These are phyloP conservation scores for Primulina tabacum DNA, from an alignment of 257 asterid genomes.

Conservation along the genomic window DNA sequence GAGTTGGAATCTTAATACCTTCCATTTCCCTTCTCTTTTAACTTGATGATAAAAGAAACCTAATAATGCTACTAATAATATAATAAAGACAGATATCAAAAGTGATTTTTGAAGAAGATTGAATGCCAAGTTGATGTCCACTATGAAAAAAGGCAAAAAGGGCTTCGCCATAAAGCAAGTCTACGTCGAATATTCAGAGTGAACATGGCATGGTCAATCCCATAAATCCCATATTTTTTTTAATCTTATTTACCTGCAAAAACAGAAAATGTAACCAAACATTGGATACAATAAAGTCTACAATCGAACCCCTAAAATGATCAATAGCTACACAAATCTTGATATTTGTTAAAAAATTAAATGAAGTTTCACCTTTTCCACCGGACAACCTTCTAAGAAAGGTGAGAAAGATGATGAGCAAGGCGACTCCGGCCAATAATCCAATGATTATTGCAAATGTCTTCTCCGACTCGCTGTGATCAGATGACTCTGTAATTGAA, in stretches of 20 bases:
- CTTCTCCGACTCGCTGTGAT: constrained; percentile 68
- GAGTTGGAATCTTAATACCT: constrained; percentile 35
- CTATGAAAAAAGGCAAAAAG: constrained; percentile 26
- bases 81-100: constrained; percentile 21
- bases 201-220: constrained; percentile 1
- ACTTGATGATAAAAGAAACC: not conserved
- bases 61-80: too few relatives aligned
- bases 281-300: not conserved
- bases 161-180: constrained; percentile 27
- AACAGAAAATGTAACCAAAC: constrained; percentile 10
- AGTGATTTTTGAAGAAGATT: constrained; percentile 28
- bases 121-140: constrained; percentile 34
- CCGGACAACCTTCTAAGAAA: constrained; percentile 59
- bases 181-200: constrained; percentile 17
- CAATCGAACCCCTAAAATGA: not conserved
- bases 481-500: constrained; percentile 33
- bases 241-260: constrained; percentile 65
- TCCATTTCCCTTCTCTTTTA: constrained; percentile 19
- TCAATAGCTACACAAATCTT: too few relatives aligned
- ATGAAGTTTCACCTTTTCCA: constrained; percentile 42
- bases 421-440: constrained; percentile 74
- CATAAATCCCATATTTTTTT: constrained; percentile 10
- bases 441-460: constrained; percentile 86
- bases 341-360: not conserved
- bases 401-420: constrained; percentile 73